These are phyloP conservation scores for Debaryomyces sp. DNA, from an alignment of 1,139 yeast genomes.

Conservation along the genomic window DNA sequence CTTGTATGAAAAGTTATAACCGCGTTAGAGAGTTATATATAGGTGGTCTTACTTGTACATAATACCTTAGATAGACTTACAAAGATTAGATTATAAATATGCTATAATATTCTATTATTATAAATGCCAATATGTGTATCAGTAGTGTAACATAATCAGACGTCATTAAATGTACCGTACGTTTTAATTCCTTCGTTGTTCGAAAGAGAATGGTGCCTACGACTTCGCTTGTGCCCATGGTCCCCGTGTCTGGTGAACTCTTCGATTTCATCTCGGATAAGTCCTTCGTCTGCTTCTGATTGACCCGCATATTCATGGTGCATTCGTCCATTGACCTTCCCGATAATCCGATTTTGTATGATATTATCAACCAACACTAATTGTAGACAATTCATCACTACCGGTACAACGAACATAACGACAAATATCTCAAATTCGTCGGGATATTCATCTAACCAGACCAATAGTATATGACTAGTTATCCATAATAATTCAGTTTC, in stretches of 20 bases:
- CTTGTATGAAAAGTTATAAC: not conserved
- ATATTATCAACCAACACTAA: conserved; percentile 85
- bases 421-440: conserved; percentile 76
- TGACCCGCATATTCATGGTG: conserved; percentile 13
- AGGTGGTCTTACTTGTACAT: not conserved
- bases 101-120: conserved; percentile 1
- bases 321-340: conserved; percentile 24
- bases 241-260: not conserved
- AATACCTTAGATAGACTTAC: not conserved
- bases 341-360: conserved; percentile 56
- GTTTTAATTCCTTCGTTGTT: not conserved
- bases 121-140: not conserved
- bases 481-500: conserved; percentile 46
- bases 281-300: conserved; percentile 9
- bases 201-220: not conserved
- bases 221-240: not conserved
- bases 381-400: conserved; percentile 83
- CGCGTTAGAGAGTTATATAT: not conserved
- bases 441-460: conserved; percentile 82
- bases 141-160: not conserved
- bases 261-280: conserved; percentile 10
- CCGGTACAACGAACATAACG: conserved; percentile 82
- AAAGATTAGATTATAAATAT: not conserved
- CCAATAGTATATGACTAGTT: conserved; percentile 50
- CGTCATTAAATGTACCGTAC: conserved; percentile 12